A percentile compares a stretch with the other conserved stretches of the same genome.
These are phyloP conservation scores for Candida parachauliodes DNA, from an alignment of 805 yeast genomes.

Conservation along the genomic window DNA sequence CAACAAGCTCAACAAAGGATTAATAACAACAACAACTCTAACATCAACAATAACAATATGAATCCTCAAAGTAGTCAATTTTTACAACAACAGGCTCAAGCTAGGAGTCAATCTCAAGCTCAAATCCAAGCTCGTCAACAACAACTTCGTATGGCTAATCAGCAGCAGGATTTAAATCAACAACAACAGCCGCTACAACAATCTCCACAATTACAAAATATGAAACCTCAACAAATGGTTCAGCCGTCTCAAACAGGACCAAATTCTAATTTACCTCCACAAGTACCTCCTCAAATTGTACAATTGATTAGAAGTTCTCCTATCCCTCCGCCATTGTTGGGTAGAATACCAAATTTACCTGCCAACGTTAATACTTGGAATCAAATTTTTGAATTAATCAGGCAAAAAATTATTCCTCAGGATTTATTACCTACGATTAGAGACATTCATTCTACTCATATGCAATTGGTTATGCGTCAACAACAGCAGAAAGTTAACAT, in stretches of 20 bases:
- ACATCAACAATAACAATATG: slow-evolving; percentile 26
- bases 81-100: slow-evolving; percentile 41
- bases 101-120: slow-evolving; percentile 32
- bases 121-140: slow-evolving; percentile 21
- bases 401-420: slow-evolving; percentile 55
- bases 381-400: slow-evolving; percentile 62
- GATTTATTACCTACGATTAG: slow-evolving; percentile 57
- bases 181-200: slow-evolving; percentile 16
- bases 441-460: slow-evolving; percentile 65
- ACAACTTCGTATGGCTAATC: slow-evolving; percentile 7
- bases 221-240: slow-evolving; percentile 17
- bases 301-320: slow-evolving; percentile 57
- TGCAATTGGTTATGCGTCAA: slow-evolving; percentile 52
- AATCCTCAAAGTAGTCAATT: slow-evolving; percentile 32
- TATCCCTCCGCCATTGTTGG: slow-evolving; percentile 65
- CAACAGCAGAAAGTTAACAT: slow-evolving; percentile 41
- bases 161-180: slow-evolving; percentile 10
- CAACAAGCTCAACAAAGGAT: slow-evolving; percentile 18
- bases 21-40: slow-evolving; percentile 20
- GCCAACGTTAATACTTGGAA: slow-evolving; percentile 79
- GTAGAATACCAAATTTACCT: slow-evolving; percentile 72
- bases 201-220: slow-evolving; percentile 4
- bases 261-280: slow-evolving; percentile 3
- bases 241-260: slow-evolving; percentile 7
- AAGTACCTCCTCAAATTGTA: slow-evolving; percentile 22